phyloP scores from a whole-genome alignment of 176 grass and related monocot genomes.

The Alloteropsis semialata region DNA sequence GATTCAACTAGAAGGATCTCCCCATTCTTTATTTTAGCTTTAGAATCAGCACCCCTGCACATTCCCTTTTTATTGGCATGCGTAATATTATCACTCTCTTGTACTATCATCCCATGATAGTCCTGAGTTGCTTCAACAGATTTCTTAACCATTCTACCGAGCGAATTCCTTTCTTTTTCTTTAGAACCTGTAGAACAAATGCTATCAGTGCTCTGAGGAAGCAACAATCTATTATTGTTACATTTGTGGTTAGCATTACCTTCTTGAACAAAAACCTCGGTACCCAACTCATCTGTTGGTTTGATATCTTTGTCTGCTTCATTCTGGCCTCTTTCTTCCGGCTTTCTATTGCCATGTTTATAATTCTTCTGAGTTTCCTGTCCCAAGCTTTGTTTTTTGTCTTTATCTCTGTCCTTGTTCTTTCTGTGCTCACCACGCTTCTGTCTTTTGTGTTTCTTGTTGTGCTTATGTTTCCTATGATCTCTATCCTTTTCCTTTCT shows the following conservation, averaged over 20 bases:
- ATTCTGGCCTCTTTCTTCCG: slow-evolving; percentile 16
- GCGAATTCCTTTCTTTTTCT: slow-evolving; percentile 35
- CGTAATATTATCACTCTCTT: not conserved
- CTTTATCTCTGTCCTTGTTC: slow-evolving; percentile 15
- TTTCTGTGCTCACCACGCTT: slow-evolving; percentile 35
- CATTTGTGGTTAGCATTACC: slow-evolving; percentile 24
- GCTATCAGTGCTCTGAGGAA: slow-evolving; percentile 13
- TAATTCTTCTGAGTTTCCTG: not conserved
- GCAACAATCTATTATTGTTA: slow-evolving; percentile 8
- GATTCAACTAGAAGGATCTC: slow-evolving; percentile 9
- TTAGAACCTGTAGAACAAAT: slow-evolving; percentile 14
- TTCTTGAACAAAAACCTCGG: slow-evolving; percentile 16
- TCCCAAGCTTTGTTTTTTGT: slow-evolving; percentile 6
- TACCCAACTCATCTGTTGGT: slow-evolving; percentile 29
- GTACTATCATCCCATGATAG: slow-evolving; percentile 20
- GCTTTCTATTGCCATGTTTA: slow-evolving; percentile 1
- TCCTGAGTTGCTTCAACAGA: not conserved
- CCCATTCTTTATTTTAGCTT: slow-evolving; percentile 35
- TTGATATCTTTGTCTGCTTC: slow-evolving; percentile 40
- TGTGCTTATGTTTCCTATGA: slow-evolving; percentile 35
- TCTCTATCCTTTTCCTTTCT: slow-evolving; percentile 34
- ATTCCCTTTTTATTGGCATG: slow-evolving; percentile 15
- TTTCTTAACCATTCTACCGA: slow-evolving; percentile 11
- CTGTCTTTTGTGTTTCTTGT: slow-evolving; percentile 38
- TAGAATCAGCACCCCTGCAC: not conserved